Evolutionary conservation across 169 alveolate species (phyloP), one percentile per base, ranked within the genome.

Genomic region (Eimeria acervulina): DNA sequence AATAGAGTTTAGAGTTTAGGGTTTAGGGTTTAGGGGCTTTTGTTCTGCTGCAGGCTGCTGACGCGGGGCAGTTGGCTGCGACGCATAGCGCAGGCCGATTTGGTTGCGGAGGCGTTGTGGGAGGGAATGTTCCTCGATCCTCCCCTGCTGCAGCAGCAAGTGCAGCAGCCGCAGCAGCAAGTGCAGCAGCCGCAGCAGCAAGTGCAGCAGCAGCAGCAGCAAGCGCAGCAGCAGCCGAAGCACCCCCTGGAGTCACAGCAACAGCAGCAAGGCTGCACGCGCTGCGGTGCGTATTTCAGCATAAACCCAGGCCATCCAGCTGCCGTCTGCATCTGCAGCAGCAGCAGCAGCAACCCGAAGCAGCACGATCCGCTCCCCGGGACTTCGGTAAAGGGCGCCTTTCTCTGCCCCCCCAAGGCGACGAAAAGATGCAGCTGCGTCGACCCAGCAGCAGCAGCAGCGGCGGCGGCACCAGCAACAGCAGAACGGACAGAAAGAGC

Each of bases 111-210:
- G 90, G 90, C 68, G n/a, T 4, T 80, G 51, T 80, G 90, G 90
- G 90, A 80, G 44, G 90, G 70, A 17, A 33, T 28, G 44, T 47
- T 44, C 19, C 55, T 76, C 23, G 87, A 76, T 3, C 52, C 87
- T 33, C 87, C 87, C 21, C 52, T 76, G 87, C 42, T 80, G 90
- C 90, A 80, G 90, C 90, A 42, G 90, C 90, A 78, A 61, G 63
- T 5, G 44, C 63, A 47, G 90, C 87, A 76, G 59, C 87, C 0
- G 4, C 61, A 40, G 51, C 61, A 33, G 59, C 87, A 70, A 28
- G 21, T 12, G 59, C 59, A 51, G 15, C 21, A 51, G 59, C 59
- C 7, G 59, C 59, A 51, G 59, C 21, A 17, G 59, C 59, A 17
- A 51, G 21, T 19, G 87, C 87, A 40, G 5, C 87, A 23, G 36